Base-by-base conservation (phyloP, 2,329 filamentous ascomycete species). In the Cryphonectria japonica region DNA sequence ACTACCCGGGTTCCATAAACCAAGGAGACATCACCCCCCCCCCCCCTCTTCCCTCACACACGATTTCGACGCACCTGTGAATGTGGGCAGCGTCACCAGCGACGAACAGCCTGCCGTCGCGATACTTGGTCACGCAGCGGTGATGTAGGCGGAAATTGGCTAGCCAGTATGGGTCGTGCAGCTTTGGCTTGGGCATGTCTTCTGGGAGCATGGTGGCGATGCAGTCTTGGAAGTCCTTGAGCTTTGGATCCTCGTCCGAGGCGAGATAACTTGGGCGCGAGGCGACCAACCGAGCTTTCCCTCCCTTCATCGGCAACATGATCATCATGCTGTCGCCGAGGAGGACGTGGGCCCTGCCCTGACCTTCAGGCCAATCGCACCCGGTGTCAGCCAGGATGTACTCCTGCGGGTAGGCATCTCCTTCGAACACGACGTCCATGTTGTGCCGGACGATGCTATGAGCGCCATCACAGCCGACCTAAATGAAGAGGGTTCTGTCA, bases 51-150 rank as follows among this genome's bases (percentile, higher is more conserved):
- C 26, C 26, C 26, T 26, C 26, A 26, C 26, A 26, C 26, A 26
- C 26, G 26, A 26, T 22, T 7, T 50, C 43, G 22, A 61, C 34
- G 34, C 59, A 61, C 59, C 59, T 85, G 74, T 89, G 87, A 13
- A 86, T 86, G 72, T 89, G 87, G 0, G 85, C 86, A 9, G 87
- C 86, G 70, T 89, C 87, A n/a, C 87, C 87, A 2, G 85, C 86
- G 0, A 89, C 79, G 66, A 89, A 85, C 5, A 86, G 79, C 2
- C 85, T 82, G 3, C 84, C 82, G 34, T 81, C 80, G 7, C 83
- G 82, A 74, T 87, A 85, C 9, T 72, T 74, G 22, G 79, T 78
- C 2, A 81, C 80, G 41, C 82, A 79, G 8, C 83, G 80, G 73
- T 84, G 81, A 74, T 85, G 84, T 9, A 85, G 79, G 2, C 79